Conservation (phyloP, 2,329 filamentous ascomycete species). For the Colletotrichum spinosum region DNA sequence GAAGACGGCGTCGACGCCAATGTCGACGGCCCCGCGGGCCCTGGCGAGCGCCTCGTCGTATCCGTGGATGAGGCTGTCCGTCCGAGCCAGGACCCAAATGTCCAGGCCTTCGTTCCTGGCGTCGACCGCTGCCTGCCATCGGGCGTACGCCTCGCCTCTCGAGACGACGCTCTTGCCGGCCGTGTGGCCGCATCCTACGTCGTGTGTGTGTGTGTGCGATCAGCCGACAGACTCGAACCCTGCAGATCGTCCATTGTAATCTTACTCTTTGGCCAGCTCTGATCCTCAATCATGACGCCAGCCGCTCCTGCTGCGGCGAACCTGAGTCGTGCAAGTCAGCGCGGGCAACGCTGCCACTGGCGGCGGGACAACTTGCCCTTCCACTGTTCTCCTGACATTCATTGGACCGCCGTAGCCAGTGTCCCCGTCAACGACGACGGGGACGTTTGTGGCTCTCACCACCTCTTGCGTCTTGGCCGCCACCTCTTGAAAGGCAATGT, state of each 20-base stretch:
- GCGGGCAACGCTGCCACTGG: not conserved
- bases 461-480: constrained; percentile 57
- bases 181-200: constrained; percentile 50
- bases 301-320: constrained; percentile 53
- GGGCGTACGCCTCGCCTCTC: constrained; percentile 56
- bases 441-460: constrained; percentile 50
- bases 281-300: constrained; percentile 58
- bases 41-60: constrained; percentile 58
- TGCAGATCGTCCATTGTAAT: not conserved
- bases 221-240: not conserved
- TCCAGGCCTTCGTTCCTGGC: constrained; percentile 57
- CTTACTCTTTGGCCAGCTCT: constrained; percentile 61
- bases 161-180: constrained; percentile 59
- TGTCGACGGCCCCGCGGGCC: constrained; percentile 53
- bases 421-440: constrained; percentile 59
- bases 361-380: constrained; percentile 46
- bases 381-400: constrained; percentile 59
- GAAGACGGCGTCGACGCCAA: constrained; percentile 59
- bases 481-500: constrained; percentile 60
- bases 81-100: constrained; percentile 59
- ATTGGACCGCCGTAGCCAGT: constrained; percentile 61
- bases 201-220: not conserved
- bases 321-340: not conserved
- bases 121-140: constrained; percentile 58
- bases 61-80: constrained; percentile 54